These are phyloP conservation scores for Bryoerythrophyllum caledonicum DNA, from an alignment of 225 moss, liverwort and hornwort genomes.

Conservation along the genomic window DNA sequence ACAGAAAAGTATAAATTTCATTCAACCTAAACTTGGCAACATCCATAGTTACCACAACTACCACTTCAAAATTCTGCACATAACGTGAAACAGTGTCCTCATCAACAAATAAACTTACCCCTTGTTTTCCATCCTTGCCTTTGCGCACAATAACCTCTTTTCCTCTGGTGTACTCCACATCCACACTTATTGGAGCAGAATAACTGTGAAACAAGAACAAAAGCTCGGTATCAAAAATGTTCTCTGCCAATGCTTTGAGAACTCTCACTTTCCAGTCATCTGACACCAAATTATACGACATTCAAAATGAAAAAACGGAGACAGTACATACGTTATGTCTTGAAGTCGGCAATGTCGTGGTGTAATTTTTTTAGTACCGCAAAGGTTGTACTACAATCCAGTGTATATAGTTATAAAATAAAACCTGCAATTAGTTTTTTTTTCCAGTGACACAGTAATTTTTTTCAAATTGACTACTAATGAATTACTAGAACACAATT, in stretches of 20 bases:
- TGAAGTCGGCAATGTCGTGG: conserved; percentile 97
- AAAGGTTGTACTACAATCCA: no score
- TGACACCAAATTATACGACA: conserved; percentile 1
- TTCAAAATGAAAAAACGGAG: neutral
- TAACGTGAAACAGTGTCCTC: neutral
- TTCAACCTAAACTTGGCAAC: neutral
- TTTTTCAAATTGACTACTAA: no score
- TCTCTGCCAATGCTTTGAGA: neutral
- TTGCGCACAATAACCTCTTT: conserved; percentile 96
- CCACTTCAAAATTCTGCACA: no score
- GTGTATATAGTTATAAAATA: no score
- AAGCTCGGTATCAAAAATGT: neutral
- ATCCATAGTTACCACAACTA: neutral
- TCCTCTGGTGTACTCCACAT: conserved; percentile 97
- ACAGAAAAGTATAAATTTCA: neutral
- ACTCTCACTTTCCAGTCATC: neutral
- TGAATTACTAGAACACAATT: no score
- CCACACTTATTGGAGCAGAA: conserved; percentile 96
- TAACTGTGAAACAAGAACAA: conserved; percentile 53
- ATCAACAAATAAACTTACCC: conserved; percentile 26
- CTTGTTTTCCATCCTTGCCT: conserved; percentile 92
- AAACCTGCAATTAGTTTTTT: no score
- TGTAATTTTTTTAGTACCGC: no score
- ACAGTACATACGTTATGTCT: conserved; percentile 77
- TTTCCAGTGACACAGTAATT: no score